phyloP scores from a whole-genome alignment of 345 rosid genomes.

The Brassica rapa region DNA sequence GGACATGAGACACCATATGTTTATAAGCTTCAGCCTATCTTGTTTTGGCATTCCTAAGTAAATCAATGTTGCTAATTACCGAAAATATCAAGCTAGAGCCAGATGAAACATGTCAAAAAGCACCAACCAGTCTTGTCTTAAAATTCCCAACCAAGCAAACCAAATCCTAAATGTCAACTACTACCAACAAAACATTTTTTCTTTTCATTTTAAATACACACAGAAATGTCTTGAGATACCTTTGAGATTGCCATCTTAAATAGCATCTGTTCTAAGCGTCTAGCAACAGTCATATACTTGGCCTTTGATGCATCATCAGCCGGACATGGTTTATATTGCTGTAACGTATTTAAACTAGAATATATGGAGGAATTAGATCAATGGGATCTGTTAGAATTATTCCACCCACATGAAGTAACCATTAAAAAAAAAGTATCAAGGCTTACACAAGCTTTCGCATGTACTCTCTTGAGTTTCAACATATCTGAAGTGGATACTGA shows the following conservation, averaged over 20 bases:
- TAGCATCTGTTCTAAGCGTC: conserved; percentile 84
- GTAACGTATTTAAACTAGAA: too few species aligned
- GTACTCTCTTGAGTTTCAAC: neutral
- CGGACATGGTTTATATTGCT: conserved; percentile 38
- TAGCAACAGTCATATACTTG: conserved; percentile 61
- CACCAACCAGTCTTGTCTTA: conserved; percentile 12
- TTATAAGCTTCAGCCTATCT: neutral
- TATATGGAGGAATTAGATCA: too few species aligned
- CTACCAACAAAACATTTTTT: neutral
- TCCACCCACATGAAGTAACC: too few species aligned
- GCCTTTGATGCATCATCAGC: conserved; percentile 48
- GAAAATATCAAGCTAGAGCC: conserved; percentile 19
- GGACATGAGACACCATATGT: neutral
- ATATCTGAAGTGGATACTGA: neutral
- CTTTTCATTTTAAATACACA: neutral
- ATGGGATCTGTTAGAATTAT: too few species aligned
- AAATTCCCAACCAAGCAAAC: neutral
- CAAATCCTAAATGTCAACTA: conserved; percentile 8
- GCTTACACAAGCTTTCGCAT: neutral
- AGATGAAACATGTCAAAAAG: neutral
- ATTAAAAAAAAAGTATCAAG: too few species aligned
- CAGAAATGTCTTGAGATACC: conserved; percentile 45
- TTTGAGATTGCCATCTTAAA: conserved; percentile 63
- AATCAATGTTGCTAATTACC: neutral
- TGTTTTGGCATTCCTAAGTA: neutral